Evolutionary conservation across 768 basidiomycete species (phyloP).

Genomic region (Albatrellus ellisii): DNA sequence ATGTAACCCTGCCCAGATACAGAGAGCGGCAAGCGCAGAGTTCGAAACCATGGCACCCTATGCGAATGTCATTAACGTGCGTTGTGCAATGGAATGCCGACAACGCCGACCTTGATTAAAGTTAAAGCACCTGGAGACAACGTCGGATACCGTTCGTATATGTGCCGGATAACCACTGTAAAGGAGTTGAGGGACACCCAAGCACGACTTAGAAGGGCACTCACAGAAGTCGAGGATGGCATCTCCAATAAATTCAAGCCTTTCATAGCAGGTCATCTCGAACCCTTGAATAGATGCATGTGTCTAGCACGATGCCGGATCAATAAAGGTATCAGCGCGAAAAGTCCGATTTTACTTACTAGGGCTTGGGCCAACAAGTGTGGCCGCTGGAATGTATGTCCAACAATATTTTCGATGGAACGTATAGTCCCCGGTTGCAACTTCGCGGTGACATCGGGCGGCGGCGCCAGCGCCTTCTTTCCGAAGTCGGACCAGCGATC

Average conservation of each 20-base stretch:
- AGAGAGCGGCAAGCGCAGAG: constrained; percentile 60
- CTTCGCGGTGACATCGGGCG: constrained; percentile 29
- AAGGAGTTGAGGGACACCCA: constrained; percentile 3
- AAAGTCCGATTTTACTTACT: constrained; percentile 27
- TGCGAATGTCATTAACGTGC: constrained; percentile 1
- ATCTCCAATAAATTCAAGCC: constrained; percentile 79
- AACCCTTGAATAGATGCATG: constrained; percentile 48
- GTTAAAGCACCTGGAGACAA: constrained; percentile 70
- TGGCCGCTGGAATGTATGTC: constrained; percentile 46
- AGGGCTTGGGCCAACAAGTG: constrained; percentile 61
- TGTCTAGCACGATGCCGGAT: constrained; percentile 34
- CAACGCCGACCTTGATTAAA: constrained; percentile 47
- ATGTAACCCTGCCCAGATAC: constrained; percentile 55
- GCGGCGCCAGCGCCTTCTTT: constrained; percentile 28
- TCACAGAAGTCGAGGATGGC: constrained; percentile 73
- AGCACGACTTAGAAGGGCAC: constrained; percentile 17
- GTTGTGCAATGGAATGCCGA: background rate
- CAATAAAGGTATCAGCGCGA: background rate
- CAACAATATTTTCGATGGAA: constrained; percentile 50
- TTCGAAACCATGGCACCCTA: constrained; percentile 85
- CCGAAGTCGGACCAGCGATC: constrained; percentile 66
- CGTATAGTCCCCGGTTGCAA: constrained; percentile 35
- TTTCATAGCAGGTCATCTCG: constrained; percentile 50
- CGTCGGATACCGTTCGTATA: constrained; percentile 48
- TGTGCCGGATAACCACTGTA: constrained; percentile 60